These are phyloP conservation scores for Paramecium tetraurelia DNA, from an alignment of 73 alveolate species.

Conservation along the genomic window DNA sequence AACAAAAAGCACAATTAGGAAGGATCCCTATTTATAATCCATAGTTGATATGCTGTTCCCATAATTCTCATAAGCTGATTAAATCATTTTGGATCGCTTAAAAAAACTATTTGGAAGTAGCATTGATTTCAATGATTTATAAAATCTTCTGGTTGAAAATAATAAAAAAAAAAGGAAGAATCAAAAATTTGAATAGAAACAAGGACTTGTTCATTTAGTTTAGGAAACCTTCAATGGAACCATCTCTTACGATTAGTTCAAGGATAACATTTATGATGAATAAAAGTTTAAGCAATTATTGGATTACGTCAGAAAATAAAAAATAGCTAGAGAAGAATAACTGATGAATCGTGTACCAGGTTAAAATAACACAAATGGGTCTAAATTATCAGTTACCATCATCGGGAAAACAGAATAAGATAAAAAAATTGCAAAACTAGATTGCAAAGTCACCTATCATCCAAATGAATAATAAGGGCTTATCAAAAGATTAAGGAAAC, in stretches of 20 bases:
- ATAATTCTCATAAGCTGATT: conserved; percentile 64
- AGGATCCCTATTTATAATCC: conserved; percentile 72
- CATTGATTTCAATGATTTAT: background rate
- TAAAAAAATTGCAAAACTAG: background rate
- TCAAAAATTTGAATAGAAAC: background rate
- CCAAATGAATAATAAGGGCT: background rate
- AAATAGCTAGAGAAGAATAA: background rate
- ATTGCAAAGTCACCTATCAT: background rate
- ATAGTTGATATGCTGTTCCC: conserved; percentile 78
- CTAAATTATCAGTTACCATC: background rate
- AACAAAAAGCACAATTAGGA: conserved; percentile 59
- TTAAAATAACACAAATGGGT: background rate
- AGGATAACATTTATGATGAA: background rate
- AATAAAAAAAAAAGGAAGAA: background rate
- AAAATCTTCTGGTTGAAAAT: background rate
- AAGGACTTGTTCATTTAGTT: background rate
- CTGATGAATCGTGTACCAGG: background rate
- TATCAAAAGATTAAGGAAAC: background rate
- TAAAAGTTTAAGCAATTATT: background rate
- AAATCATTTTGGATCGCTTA: conserved; percentile 25
- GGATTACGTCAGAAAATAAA: background rate
- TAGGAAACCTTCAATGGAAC: background rate
- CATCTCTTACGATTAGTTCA: background rate
- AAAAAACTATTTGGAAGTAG: conserved; percentile 9
- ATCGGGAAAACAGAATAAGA: background rate